Percentiles rank a stretch among this genome's conserved stretches.
Conservation (phyloP, 2,329 filamentous ascomycete species). For the Pestalotiopsis sp. region DNA sequence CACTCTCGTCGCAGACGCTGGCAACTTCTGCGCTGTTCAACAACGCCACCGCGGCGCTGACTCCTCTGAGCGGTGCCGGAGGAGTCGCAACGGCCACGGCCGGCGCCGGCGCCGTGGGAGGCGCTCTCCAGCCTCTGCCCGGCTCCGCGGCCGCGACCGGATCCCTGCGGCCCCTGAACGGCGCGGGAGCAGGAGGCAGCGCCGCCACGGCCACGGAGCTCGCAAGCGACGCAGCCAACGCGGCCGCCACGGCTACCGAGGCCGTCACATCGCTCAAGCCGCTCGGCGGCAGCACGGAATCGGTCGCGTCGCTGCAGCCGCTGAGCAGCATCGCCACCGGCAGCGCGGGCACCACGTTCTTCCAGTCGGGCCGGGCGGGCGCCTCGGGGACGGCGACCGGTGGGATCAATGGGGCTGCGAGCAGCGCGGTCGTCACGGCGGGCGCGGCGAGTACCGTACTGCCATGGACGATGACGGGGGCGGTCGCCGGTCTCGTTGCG, state of each 20-base stretch:
- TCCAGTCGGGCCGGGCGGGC: neutral
- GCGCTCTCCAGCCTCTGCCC: neutral
- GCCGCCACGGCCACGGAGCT: neutral
- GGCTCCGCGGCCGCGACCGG: neutral
- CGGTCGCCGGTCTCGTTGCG: neutral
- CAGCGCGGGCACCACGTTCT: neutral
- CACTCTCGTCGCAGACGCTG: neutral
- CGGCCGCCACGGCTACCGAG: neutral
- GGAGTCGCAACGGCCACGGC: neutral
- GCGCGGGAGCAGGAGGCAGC: neutral
- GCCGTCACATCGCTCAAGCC: neutral
- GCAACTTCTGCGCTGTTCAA: neutral
- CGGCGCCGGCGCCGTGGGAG: neutral
- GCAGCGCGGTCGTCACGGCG: neutral
- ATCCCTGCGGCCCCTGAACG: neutral
- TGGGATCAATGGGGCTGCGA: neutral
- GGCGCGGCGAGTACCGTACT: neutral
- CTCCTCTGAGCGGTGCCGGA: neutral
- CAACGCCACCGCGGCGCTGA: constrained; percentile 1
- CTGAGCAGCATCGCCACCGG: neutral
- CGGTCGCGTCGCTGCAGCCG: neutral
- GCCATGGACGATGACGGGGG: neutral
- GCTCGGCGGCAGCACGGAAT: neutral
- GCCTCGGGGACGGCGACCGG: neutral
- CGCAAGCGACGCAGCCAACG: neutral